phyloP scores from a whole-genome alignment of 2,329 filamentous ascomycete species.

The Colletotrichum cereale region DNA sequence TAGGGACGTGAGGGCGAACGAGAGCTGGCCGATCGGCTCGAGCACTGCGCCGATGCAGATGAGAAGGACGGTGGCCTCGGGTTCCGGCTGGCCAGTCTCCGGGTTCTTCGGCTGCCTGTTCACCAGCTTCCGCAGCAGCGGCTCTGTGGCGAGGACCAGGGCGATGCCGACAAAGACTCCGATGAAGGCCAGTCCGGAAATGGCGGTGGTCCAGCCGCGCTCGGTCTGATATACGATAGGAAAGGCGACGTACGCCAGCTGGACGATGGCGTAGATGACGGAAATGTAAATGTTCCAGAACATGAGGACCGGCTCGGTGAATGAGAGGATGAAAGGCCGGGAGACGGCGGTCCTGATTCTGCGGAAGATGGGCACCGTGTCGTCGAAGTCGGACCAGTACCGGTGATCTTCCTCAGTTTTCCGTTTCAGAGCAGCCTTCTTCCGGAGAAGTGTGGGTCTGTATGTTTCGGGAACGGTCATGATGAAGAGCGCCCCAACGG shows the following conservation, averaged over 20 bases:
- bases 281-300: slow-evolving; percentile 72
- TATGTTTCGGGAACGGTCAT: slow-evolving; percentile 67
- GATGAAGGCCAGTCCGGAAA: slow-evolving; percentile 62
- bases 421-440: slow-evolving; percentile 60
- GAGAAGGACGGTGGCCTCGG: slow-evolving; percentile 73
- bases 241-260: slow-evolving; percentile 75
- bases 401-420: slow-evolving; percentile 63
- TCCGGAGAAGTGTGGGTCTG: slow-evolving; percentile 63
- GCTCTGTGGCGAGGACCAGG: slow-evolving; percentile 55
- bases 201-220: slow-evolving; percentile 69
- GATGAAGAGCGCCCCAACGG: slow-evolving; percentile 63
- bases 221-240: slow-evolving; percentile 69
- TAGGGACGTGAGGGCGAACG: slow-evolving; percentile 74
- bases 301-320: slow-evolving; percentile 68
- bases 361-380: slow-evolving; percentile 63
- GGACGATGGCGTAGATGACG: slow-evolving; percentile 73
- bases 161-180: slow-evolving; percentile 41
- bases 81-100: slow-evolving; percentile 68
- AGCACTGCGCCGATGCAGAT: slow-evolving; percentile 72
- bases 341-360: slow-evolving; percentile 70
- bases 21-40: slow-evolving; percentile 70
- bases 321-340: slow-evolving; percentile 70
- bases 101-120: slow-evolving; percentile 69
- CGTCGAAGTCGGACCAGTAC: slow-evolving; percentile 70
- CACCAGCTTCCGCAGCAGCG: slow-evolving; percentile 62